phyloP scores from a whole-genome alignment of 2,329 filamentous ascomycete genomes.

The Arthrinium puccinioides region DNA sequence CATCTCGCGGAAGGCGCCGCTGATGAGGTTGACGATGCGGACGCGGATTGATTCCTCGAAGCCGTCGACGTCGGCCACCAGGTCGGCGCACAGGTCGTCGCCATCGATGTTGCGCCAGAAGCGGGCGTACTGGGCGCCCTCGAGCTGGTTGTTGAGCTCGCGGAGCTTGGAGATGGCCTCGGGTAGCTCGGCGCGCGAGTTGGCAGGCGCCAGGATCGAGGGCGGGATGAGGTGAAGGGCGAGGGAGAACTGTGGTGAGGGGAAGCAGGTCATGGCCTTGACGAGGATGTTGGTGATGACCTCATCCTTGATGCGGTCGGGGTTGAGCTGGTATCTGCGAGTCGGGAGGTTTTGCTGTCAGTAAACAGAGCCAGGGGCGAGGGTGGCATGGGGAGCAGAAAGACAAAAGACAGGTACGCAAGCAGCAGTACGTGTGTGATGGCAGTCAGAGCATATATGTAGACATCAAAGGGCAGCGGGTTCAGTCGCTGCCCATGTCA shows the following conservation, averaged over 20 bases:
- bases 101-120: constrained; percentile 94
- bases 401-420: constrained; percentile 4
- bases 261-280: constrained; percentile 96
- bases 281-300: constrained; percentile 98
- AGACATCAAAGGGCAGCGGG: constrained; percentile 59
- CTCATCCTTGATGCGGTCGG: constrained; percentile 92
- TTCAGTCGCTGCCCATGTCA: constrained; percentile 57
- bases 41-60: constrained; percentile 93
- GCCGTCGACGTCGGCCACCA: constrained; percentile 87
- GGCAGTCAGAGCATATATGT: constrained; percentile 72
- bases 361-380: background rate
- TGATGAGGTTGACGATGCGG: constrained; percentile 81
- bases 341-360: background rate
- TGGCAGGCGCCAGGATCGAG: constrained; percentile 60
- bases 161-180: constrained; percentile 89
- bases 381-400: background rate
- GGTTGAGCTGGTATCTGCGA: constrained; percentile 96
- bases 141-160: constrained; percentile 77
- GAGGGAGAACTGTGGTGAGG: constrained; percentile 89
- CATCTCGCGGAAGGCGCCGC: constrained; percentile 71
- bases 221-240: constrained; percentile 90
- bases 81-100: constrained; percentile 91
- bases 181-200: constrained; percentile 60
- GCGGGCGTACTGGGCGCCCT: constrained; percentile 78
- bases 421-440: constrained; percentile 4